These are phyloP conservation scores for Diaporthe aspalathi DNA, from an alignment of 2,329 filamentous ascomycete species.

Conservation along the genomic window DNA sequence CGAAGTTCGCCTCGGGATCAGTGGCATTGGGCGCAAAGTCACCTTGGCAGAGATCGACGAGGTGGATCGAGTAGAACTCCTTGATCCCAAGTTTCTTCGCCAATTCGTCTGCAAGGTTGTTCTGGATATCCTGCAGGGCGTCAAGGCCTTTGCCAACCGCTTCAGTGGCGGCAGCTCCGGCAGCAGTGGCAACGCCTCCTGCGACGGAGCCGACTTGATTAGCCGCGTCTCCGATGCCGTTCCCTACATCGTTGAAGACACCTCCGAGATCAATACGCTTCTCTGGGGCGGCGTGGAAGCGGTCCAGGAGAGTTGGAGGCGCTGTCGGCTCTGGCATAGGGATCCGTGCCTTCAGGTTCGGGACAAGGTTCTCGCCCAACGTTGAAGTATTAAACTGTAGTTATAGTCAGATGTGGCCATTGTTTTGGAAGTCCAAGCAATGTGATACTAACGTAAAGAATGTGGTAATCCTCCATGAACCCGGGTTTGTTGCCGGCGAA, in stretches of 20 bases:
- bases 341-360: conserved; percentile 33
- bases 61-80: conserved; percentile 50
- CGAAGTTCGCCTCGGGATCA: conserved; percentile 41
- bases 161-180: conserved; percentile 30
- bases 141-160: conserved; percentile 40
- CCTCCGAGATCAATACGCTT: conserved; percentile 42
- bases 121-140: conserved; percentile 41
- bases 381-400: conserved; percentile 55
- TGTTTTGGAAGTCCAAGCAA: background rate
- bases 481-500: conserved; percentile 52
- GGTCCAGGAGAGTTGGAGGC: conserved; percentile 43
- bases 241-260: conserved; percentile 41
- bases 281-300: conserved; percentile 42
- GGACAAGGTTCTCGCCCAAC: conserved; percentile 53
- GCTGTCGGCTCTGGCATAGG: conserved; percentile 40
- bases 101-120: conserved; percentile 43
- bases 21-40: conserved; percentile 45
- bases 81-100: conserved; percentile 47
- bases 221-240: background rate
- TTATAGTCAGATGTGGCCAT: conserved; percentile 19
- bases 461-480: conserved; percentile 53
- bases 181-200: conserved; percentile 34
- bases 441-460: conserved; percentile 48
- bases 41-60: conserved; percentile 48
- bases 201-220: conserved; percentile 21